Evolutionary conservation across 2,329 filamentous ascomycete genomes (phyloP).

Genomic region (Alternaria arbusti): DNA sequence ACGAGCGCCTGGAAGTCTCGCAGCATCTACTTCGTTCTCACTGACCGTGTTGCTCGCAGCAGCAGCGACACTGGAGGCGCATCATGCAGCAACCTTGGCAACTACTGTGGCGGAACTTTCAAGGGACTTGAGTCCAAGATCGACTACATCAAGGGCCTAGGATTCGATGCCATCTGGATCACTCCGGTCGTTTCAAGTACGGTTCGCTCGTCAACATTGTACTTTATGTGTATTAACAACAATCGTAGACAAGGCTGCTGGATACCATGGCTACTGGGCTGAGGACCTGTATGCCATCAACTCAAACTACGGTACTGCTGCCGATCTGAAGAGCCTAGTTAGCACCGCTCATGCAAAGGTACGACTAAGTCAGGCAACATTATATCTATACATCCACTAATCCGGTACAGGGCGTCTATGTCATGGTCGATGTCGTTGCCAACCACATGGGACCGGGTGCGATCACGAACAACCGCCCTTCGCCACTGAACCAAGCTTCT

Average conservation of each 20-base stretch:
- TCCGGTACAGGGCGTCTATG: slow-evolving; percentile 45
- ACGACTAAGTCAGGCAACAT: slow-evolving; percentile 22
- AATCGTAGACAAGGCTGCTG: slow-evolving; percentile 47
- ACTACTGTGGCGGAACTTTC: slow-evolving; percentile 61
- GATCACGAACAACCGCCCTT: slow-evolving; percentile 35
- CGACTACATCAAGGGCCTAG: slow-evolving; percentile 59
- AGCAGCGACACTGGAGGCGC: slow-evolving; percentile 41
- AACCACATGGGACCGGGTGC: slow-evolving; percentile 52
- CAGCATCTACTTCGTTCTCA: slow-evolving; percentile 47
- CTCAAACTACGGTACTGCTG: slow-evolving; percentile 55
- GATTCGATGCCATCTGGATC: slow-evolving; percentile 59
- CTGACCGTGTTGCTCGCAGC: slow-evolving; percentile 45
- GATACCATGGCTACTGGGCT: slow-evolving; percentile 61
- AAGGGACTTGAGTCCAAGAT: slow-evolving; percentile 56
- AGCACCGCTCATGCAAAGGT: slow-evolving; percentile 55
- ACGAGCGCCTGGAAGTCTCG: slow-evolving; percentile 46
- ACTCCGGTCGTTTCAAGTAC: slow-evolving; percentile 46
- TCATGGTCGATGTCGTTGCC: slow-evolving; percentile 61
- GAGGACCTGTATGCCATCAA: slow-evolving; percentile 58
- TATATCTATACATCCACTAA: background rate
- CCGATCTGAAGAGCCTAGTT: slow-evolving; percentile 56
- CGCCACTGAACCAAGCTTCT: slow-evolving; percentile 33
- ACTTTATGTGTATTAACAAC: background rate
- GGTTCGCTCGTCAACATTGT: slow-evolving; percentile 1
- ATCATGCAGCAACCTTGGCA: slow-evolving; percentile 38